Conservation (phyloP, 371 early-diverging fungal genomes). For the Zychaea mexicana region DNA sequence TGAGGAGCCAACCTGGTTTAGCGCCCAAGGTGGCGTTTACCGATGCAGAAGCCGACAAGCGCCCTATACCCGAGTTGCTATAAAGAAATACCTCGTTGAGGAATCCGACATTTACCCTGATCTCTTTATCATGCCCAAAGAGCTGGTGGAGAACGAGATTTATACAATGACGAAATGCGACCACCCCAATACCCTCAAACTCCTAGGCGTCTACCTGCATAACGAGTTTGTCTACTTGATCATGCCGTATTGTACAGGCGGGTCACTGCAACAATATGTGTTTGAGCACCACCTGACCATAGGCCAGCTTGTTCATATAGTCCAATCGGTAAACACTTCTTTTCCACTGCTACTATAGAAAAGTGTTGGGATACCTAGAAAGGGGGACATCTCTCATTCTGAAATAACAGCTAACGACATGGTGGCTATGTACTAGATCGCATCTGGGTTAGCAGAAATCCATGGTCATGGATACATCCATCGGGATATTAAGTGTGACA, state of each 20-base stretch:
- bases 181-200: conserved; percentile 45
- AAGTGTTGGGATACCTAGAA: too few species aligned
- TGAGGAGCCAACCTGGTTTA: conserved; percentile 51
- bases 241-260: conserved; percentile 54
- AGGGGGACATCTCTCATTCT: too few species aligned
- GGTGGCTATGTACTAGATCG: conserved; percentile 28
- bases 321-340: conserved; percentile 33
- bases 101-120: conserved; percentile 40
- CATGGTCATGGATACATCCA: conserved; percentile 53
- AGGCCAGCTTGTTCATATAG: conserved; percentile 49
- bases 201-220: conserved; percentile 45
- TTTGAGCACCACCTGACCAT: conserved; percentile 49
- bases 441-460: conserved; percentile 46
- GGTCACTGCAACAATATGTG: conserved; percentile 51
- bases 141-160: conserved; percentile 54
- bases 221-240: conserved; percentile 52
- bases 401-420: not conserved
- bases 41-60: conserved; percentile 31
- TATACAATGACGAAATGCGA: conserved; percentile 54
- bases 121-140: conserved; percentile 55
- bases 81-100: conserved; percentile 53
- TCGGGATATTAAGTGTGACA: conserved; percentile 57
- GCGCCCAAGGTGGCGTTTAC: conserved; percentile 56
- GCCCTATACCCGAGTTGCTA: conserved; percentile 34
- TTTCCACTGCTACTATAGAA: too few species aligned